phyloP scores from a whole-genome alignment of 75 land plant species.

The Ceratopteris richardii region DNA sequence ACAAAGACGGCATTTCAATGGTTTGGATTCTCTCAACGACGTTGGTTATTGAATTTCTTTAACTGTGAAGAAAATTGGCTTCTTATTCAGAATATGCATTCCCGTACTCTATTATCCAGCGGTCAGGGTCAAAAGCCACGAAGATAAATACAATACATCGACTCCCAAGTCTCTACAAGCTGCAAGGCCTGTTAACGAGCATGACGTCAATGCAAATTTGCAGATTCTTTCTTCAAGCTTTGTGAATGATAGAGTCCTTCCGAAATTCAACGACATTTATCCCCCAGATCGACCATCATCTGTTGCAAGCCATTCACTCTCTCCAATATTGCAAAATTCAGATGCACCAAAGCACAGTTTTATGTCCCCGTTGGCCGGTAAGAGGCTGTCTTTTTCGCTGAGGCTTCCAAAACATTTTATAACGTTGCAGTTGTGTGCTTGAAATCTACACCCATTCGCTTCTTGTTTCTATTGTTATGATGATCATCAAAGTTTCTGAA shows the following conservation, averaged over 20 bases:
- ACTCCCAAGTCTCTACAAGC: neutral
- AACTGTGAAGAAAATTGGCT: neutral
- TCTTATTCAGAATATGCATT: neutral
- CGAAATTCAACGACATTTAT: neutral
- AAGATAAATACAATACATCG: neutral
- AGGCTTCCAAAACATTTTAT: neutral
- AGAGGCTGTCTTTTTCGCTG: neutral
- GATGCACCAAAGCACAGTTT: neutral
- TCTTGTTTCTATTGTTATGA: neutral
- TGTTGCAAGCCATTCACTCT: neutral
- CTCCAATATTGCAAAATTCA: slow-evolving; percentile 1
- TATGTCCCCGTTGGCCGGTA: neutral
- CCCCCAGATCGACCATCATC: neutral
- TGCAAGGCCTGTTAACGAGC: slow-evolving; percentile 1
- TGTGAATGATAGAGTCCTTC: neutral
- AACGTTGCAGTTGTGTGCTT: neutral
- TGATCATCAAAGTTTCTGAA: slow-evolving; percentile 4
- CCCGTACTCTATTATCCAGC: neutral
- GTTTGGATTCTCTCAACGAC: neutral
- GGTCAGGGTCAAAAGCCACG: neutral
- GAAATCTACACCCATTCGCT: neutral
- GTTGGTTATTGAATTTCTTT: neutral
- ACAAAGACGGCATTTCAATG: slow-evolving; percentile 14
- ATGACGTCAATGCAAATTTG: slow-evolving; percentile 6
- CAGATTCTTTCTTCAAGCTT: slow-evolving; percentile 6